Evolutionary conservation across 2,329 filamentous ascomycete genomes (phyloP), one percentile per base, ranked within the genome.

Genomic region (Botrytis cinerea): DNA sequence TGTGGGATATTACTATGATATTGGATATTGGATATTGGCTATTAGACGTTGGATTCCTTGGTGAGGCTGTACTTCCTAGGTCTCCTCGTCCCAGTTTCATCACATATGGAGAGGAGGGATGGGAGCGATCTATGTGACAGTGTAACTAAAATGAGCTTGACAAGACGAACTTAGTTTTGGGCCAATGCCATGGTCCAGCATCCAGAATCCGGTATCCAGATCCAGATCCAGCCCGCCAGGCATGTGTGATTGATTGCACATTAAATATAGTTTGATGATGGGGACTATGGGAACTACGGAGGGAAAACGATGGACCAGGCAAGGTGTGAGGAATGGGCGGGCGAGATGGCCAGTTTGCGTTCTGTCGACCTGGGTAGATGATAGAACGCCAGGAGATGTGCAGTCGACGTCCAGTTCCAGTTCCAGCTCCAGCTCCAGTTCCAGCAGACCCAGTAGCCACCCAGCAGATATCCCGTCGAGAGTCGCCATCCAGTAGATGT

Each of bases 1-100:
- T 51, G 46, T 67, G 64, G 64, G 64, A 67, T 68, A 54, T 68
- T 48, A 18, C n/a, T 28, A 18, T 18, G 25, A 68, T n/a, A 32
- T 54, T 54, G 64, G 48, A 57, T 28, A 54, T 54, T 28, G n/a
- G 14, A 54, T 28, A 28, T 28, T 54, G 51, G 51, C 14, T 32
- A 28, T 28, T 57, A 18, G 51, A 57, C 14, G 51, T 18, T 57
- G 51, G 3, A 28, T 57, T 57, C 18, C 46, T 67, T 9, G 46
- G 32, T 40, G 64, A 67, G 32, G 46, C 46, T 54, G 64, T 54
- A 7, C 46, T 16, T n/a, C n/a, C 48, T 14, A 9, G 35, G 35
- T 1, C 35, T 38, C 35, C 9, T 38, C 51, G 16, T 18, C 3
- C 51, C 18, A 28, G 51, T 57, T 28, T 57, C 51, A 57, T 57